Percentiles rank a stretch among this genome's conserved stretches.
phyloP scores from a whole-genome alignment of 164 flowering plant genomes.

The Platanus orientalis region DNA sequence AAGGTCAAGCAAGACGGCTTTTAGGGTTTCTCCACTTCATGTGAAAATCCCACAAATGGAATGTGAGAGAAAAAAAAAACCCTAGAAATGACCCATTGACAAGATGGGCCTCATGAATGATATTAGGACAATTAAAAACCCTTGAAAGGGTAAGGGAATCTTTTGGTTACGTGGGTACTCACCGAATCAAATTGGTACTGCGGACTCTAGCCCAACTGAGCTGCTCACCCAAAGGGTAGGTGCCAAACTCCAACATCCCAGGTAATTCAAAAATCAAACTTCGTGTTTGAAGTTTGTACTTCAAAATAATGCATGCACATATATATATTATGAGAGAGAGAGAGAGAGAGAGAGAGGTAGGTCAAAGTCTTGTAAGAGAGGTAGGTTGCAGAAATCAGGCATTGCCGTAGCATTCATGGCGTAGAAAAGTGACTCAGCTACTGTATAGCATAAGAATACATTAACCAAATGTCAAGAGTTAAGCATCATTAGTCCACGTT shows the following conservation, averaged over 20 bases:
- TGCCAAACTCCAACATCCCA: conserved; percentile 16
- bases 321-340: background rate
- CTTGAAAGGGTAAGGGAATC: too few relatives aligned
- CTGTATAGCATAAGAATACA: background rate
- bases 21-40: too few relatives aligned
- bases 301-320: background rate
- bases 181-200: too few relatives aligned
- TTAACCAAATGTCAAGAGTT: background rate
- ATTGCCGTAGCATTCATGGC: conserved; percentile 1
- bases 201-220: too few relatives aligned
- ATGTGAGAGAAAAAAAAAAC: too few relatives aligned
- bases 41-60: too few relatives aligned
- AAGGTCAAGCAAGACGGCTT: too few relatives aligned
- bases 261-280: background rate
- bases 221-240: background rate
- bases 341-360: conserved; percentile 4
- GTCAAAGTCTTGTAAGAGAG: background rate
- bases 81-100: too few relatives aligned
- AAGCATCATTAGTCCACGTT: background rate
- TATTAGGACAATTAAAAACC: too few relatives aligned
- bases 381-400: background rate
- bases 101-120: too few relatives aligned
- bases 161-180: too few relatives aligned
- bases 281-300: too few relatives aligned
- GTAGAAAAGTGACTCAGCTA: background rate